Conservation (phyloP, 2,329 filamentous ascomycete species). For the Fusarium succisae region DNA sequence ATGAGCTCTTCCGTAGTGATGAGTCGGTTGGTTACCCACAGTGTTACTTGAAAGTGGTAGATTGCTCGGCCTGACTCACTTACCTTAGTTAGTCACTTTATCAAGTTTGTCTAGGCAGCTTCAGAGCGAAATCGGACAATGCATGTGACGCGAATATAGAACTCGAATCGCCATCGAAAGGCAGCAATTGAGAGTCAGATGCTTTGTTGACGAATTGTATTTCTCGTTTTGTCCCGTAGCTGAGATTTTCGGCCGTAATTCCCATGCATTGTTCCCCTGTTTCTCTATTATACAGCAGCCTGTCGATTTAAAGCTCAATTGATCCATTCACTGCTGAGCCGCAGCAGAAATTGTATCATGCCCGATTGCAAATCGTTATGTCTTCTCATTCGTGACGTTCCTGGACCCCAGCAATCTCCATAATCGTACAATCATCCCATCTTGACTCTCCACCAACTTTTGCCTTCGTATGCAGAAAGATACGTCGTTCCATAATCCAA, state of each 20-base stretch:
- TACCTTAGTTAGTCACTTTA: no score
- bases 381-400: background rate
- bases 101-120: background rate
- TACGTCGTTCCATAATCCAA: background rate
- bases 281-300: background rate
- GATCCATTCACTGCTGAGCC: background rate
- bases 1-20: background rate
- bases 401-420: background rate
- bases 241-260: background rate
- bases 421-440: constrained; percentile 8
- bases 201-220: background rate
- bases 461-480: no score
- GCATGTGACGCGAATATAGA: background rate
- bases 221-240: background rate
- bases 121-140: background rate
- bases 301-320: background rate
- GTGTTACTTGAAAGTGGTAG: background rate
- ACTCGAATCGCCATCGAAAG: background rate
- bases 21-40: background rate
- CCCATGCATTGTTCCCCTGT: background rate
- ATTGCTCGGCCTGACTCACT: background rate
- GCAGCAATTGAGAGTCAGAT: background rate
- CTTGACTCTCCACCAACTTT: background rate
- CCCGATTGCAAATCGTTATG: background rate
- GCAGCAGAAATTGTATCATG: background rate